Conservation (phyloP, 1,284 basidiomycete genomes). For the Cryptococcus sp. region DNA sequence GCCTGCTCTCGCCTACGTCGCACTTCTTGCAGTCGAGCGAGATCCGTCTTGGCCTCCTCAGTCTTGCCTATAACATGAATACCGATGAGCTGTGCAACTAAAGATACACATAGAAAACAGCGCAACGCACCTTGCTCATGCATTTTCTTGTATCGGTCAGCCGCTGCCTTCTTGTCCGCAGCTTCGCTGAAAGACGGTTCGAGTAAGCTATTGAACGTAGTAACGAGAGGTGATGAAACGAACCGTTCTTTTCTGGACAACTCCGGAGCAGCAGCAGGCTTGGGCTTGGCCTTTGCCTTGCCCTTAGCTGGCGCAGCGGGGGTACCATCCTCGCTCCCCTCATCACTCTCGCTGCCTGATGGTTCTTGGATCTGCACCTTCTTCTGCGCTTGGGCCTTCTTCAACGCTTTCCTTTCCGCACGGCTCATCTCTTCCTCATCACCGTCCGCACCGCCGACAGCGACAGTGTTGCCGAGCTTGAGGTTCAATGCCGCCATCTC, state of each 20-base stretch:
- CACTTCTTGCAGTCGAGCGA: slow-evolving; percentile 82
- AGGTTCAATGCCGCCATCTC: slow-evolving; percentile 50
- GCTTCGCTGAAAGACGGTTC: slow-evolving; percentile 64
- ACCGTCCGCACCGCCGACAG: slow-evolving; percentile 36
- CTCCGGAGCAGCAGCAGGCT: slow-evolving; percentile 54
- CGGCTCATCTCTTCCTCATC: slow-evolving; percentile 61
- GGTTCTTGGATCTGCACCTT: slow-evolving; percentile 35
- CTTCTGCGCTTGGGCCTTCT: slow-evolving; percentile 62
- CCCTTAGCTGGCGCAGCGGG: slow-evolving; percentile 23
- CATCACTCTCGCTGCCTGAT: slow-evolving; percentile 58
- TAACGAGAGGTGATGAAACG: slow-evolving; percentile 22
- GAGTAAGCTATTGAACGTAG: background rate
- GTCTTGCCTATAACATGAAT: slow-evolving; percentile 69
- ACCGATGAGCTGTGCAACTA: background rate
- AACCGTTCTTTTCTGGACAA: slow-evolving; percentile 70
- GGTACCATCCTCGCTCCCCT: slow-evolving; percentile 8
- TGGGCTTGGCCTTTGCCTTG: slow-evolving; percentile 24
- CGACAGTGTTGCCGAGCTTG: slow-evolving; percentile 50
- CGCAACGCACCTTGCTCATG: slow-evolving; percentile 66
- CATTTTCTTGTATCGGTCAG: slow-evolving; percentile 65
- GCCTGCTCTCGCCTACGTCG: slow-evolving; percentile 80
- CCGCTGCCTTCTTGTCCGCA: slow-evolving; percentile 84
- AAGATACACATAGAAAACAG: background rate
- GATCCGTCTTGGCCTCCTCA: slow-evolving; percentile 79
- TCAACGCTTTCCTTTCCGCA: slow-evolving; percentile 67